Evolutionary conservation across 1,284 basidiomycete genomes (phyloP).

Genomic region (Chalciporus piperatoides): DNA sequence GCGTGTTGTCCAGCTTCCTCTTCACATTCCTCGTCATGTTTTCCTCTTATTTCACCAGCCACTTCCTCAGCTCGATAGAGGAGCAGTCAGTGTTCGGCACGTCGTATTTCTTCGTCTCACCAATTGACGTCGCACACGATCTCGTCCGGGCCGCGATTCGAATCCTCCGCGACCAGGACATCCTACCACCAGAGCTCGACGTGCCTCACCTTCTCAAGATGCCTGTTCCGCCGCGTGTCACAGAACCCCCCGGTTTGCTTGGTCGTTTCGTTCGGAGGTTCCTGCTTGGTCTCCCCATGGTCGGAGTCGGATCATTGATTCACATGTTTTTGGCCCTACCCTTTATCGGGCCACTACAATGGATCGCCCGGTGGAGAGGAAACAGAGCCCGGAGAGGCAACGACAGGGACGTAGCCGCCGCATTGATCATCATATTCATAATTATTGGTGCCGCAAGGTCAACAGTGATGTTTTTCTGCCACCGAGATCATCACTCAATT

Average conservation of each 20-base stretch:
- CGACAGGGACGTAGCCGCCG: constrained; percentile 57
- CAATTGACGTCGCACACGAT: constrained; percentile 57
- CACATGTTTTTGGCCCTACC: constrained; percentile 64
- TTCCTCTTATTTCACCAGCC: constrained; percentile 69
- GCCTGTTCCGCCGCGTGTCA: constrained; percentile 10
- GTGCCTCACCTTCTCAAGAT: constrained; percentile 15
- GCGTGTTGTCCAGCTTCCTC: constrained; percentile 56
- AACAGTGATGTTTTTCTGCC: constrained; percentile 15
- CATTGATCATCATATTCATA: constrained; percentile 62
- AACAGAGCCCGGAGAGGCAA: constrained; percentile 49
- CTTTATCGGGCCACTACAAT: constrained; percentile 59
- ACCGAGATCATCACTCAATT: constrained; percentile 12
- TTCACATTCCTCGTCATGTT: constrained; percentile 66
- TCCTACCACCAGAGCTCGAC: constrained; percentile 41
- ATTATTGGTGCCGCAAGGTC: constrained; percentile 62
- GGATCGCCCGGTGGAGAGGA: constrained; percentile 60
- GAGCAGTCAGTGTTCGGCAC: constrained; percentile 39
- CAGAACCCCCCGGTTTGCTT: constrained; percentile 40
- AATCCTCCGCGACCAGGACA: constrained; percentile 57
- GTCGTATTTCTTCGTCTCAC: constrained; percentile 50
- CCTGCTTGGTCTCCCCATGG: constrained; percentile 67
- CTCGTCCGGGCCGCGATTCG: constrained; percentile 62
- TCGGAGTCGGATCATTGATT: constrained; percentile 72
- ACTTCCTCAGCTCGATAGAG: constrained; percentile 47
- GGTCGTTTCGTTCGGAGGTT: constrained; percentile 61